Conservation (phyloP, 441 rosid genomes). For the Dalechampia spathulata region DNA sequence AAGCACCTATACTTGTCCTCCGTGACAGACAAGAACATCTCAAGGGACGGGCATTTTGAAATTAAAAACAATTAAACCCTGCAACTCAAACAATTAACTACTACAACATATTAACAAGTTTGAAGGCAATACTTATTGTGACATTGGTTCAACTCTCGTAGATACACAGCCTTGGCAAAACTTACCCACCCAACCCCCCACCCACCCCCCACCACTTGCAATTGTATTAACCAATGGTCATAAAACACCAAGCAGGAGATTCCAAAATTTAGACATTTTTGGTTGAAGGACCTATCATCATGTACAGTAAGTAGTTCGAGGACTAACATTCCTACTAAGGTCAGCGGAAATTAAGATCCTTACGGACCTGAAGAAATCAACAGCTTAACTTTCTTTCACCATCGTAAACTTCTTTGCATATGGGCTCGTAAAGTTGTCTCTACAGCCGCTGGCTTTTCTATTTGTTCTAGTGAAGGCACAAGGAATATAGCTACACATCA, state of each 20-base stretch:
- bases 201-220: too few species aligned
- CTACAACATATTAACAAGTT: conserved; percentile 3
- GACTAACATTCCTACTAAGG: background rate
- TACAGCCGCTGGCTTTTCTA: background rate
- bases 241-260: background rate
- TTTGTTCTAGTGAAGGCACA: conserved; percentile 2
- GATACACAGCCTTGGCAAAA: background rate
- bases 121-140: conserved; percentile 3
- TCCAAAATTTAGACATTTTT: conserved; percentile 12
- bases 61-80: too few species aligned
- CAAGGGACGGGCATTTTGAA: too few species aligned
- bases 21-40: too few species aligned
- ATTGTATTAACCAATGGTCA: background rate
- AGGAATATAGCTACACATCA: background rate
- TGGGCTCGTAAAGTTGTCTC: background rate
- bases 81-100: too few species aligned
- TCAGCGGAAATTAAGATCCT: conserved; percentile 2
- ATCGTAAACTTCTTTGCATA: background rate
- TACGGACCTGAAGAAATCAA: background rate
- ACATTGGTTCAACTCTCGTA: background rate
- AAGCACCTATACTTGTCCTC: too few species aligned
- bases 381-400: background rate
- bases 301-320: background rate
- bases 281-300: conserved; percentile 3
- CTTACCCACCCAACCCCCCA: background rate